Evolutionary conservation across 257 asterid species (phyloP).

Genomic region (Solanum pennellii): DNA sequence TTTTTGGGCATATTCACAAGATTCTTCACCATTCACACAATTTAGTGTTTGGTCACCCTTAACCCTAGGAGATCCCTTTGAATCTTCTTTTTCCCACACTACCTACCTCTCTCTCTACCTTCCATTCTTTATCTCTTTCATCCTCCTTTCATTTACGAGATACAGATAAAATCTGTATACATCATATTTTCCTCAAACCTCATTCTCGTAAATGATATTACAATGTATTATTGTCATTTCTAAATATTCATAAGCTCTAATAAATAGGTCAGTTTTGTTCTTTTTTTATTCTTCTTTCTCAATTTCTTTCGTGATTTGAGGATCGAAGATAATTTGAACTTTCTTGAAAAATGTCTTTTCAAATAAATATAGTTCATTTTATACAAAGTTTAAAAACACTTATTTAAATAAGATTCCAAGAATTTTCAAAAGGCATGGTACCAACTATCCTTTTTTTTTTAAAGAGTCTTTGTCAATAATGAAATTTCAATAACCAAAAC

Average conservation of each 20-base stretch:
- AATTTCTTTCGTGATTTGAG: too few species aligned
- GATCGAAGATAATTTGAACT: too few species aligned
- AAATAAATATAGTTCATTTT: too few species aligned
- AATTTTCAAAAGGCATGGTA: not conserved
- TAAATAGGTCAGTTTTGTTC: too few species aligned
- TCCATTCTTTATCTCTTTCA: not conserved
- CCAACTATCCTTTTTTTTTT: not conserved
- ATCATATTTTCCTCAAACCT: too few species aligned
- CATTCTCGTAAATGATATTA: too few species aligned
- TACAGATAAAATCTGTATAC: accelerated
- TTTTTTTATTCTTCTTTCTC: too few species aligned
- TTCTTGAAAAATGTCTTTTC: too few species aligned
- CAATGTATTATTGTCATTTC: accelerated
- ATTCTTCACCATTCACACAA: not conserved
- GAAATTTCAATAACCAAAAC: not conserved
- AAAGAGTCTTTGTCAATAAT: not conserved
- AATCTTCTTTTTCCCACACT: not conserved
- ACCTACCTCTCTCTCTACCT: not conserved
- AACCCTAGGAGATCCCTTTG: not conserved
- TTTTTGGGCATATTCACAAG: not conserved
- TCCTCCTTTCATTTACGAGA: not conserved
- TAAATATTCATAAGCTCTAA: too few species aligned
- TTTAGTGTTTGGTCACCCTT: not conserved
- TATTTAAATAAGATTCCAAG: too few species aligned
- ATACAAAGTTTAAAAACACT: accelerated